A percentile compares a stretch with the other conserved stretches of the same genome.
Conservation (phyloP, 345 rosid genomes). For the Chamaenerion angustifolium region DNA sequence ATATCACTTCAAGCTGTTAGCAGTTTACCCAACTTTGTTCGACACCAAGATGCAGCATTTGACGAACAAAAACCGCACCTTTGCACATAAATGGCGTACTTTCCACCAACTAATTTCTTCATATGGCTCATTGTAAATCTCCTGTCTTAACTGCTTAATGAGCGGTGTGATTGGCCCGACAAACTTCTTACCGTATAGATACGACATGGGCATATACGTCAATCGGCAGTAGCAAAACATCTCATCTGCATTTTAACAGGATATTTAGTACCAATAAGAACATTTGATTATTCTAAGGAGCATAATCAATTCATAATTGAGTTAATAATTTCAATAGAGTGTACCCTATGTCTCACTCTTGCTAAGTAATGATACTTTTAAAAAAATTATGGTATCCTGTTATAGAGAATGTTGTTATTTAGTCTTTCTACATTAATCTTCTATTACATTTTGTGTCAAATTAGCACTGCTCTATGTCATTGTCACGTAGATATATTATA, state of each 20-base stretch:
- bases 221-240: conserved; percentile 56
- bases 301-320: too few relatives aligned
- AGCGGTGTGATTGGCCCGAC: conserved; percentile 47
- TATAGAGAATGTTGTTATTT: too few relatives aligned
- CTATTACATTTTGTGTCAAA: too few relatives aligned
- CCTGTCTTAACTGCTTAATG: conserved; percentile 32
- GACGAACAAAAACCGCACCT: conserved; percentile 15
- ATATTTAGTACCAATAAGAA: neutral
- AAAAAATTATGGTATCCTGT: too few relatives aligned
- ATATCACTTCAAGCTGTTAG: neutral
- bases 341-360: too few relatives aligned
- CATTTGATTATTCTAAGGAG: neutral
- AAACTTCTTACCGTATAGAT: conserved; percentile 46
- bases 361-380: too few relatives aligned
- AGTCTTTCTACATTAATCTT: too few relatives aligned
- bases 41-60: neutral
- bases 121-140: conserved; percentile 37
- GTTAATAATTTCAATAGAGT: too few relatives aligned
- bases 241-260: conserved; percentile 22
- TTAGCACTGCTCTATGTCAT: too few relatives aligned
- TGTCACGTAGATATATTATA: too few relatives aligned
- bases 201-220: conserved; percentile 65
- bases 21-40: neutral
- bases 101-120: conserved; percentile 36
- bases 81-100: conserved; percentile 34